Base-by-base conservation (phyloP, 2,329 filamentous ascomycete genomes). In the Claviceps arundinis region DNA sequence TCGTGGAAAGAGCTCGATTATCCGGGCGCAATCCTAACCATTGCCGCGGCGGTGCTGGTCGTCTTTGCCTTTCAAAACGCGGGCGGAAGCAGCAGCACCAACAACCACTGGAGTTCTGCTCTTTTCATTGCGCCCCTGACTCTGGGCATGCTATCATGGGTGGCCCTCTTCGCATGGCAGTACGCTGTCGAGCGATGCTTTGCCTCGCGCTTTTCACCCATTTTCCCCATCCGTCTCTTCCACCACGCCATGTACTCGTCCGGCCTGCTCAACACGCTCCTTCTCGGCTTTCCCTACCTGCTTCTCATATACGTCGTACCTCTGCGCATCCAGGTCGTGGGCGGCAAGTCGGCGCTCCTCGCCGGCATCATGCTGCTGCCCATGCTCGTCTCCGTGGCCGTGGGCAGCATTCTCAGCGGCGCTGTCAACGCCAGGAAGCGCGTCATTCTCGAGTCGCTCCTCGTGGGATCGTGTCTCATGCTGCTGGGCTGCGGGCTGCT, bases 21-120 rank as follows among this genome's bases (percentile, higher is more conserved):
- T 50, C 43, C 75, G 4, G 78, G 78, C 11, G 75, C 75, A 0
- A 55, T 75, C n/a, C 66, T 82, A 22, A 64, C 80, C 13, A 69
- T 82, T 8, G 65, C 73, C 3, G 73, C 76, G 1, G 72, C 77
- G 0, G 72, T 78, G 0, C 68, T 81, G 2, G 67, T 81, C 4
- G 75, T 81, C 0, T 81, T 80, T 56, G 67, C 78, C 1, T 80
- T 82, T 52, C 77, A 82, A 57, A 73, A 73, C 55, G 70, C 70
- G 3, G 72, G 22, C 46, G 19, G 11, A 37, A 13, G 19, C 1
- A 6, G 2, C 24, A 22, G 14, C 0, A 56, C 64, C 2, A 53
- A 55, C 1, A 55, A 65, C n/a, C 59, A 64, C 41, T 81, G 77
- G 76, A 61, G 68, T 7, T 65, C 67, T 22, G 64, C 61, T 4